Evolutionary conservation across 2,329 filamentous ascomycete species (phyloP).

Genomic region (Monosporascus sp.): DNA sequence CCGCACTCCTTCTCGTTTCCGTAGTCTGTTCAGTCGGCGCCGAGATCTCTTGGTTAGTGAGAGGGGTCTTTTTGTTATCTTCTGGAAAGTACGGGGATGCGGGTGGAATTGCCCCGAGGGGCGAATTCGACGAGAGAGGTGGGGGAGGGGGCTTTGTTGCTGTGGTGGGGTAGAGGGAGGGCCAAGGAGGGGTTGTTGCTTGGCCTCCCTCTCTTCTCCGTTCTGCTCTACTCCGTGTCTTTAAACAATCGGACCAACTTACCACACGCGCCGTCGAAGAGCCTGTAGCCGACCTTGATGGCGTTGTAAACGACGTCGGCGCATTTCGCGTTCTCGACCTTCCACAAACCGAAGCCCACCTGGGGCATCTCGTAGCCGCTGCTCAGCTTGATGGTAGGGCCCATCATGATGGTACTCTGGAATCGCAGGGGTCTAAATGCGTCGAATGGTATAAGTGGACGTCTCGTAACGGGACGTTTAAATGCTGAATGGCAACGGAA

Average conservation of each 20-base stretch:
- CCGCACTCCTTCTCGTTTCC: slow-evolving; percentile 77
- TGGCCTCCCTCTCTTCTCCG: background rate
- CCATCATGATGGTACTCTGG: slow-evolving; percentile 12
- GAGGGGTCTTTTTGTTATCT: background rate
- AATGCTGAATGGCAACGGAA: background rate
- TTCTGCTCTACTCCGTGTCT: background rate
- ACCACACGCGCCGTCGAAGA: slow-evolving; percentile 57
- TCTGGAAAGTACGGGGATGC: background rate
- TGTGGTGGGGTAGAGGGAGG: background rate
- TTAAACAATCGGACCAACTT: slow-evolving; percentile 23
- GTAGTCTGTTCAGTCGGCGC: slow-evolving; percentile 53
- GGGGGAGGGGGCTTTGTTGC: slow-evolving; percentile 1
- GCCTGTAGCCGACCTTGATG: slow-evolving; percentile 57
- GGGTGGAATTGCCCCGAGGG: background rate
- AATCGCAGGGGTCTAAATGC: background rate
- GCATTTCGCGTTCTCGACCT: slow-evolving; percentile 67
- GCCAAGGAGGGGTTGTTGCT: background rate
- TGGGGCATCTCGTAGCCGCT: slow-evolving; percentile 66
- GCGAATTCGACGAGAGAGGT: background rate
- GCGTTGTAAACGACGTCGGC: slow-evolving; percentile 75
- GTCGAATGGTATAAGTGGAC: background rate
- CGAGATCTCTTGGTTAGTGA: background rate
- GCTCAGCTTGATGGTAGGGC: slow-evolving; percentile 54
- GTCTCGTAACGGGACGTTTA: background rate
- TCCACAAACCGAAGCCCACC: slow-evolving; percentile 78